A percentile compares a stretch with the other conserved stretches of the same genome.
Conservation (phyloP, 495 filamentous ascomycete species). For the Cercophora sp. region DNA sequence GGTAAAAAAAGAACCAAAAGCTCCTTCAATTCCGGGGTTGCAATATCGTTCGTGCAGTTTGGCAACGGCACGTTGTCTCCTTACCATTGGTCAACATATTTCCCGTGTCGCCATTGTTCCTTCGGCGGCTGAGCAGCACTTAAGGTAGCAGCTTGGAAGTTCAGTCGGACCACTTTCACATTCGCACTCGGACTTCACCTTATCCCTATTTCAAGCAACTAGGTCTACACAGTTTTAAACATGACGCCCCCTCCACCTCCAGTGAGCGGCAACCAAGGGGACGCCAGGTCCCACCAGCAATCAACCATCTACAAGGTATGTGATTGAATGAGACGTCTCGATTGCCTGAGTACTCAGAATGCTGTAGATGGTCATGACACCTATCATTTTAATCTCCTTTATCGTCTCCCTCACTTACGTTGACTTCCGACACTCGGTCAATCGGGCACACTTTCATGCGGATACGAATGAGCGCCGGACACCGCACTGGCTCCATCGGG, state of each 20-base stretch:
- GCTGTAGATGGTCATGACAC: conserved; percentile 45
- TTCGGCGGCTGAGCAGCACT: too few relatives aligned
- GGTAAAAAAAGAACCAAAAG: too few relatives aligned
- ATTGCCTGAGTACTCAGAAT: too few relatives aligned
- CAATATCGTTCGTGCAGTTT: too few relatives aligned
- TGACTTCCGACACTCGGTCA: conserved; percentile 40
- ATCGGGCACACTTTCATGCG: conserved; percentile 36
- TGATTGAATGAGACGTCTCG: too few relatives aligned
- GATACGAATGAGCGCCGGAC: conserved; percentile 20
- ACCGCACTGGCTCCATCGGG: conserved; percentile 37
- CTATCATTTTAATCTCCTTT: conserved; percentile 48
- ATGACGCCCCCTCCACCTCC: neutral
- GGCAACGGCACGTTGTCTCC: too few relatives aligned
- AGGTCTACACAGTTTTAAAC: too few relatives aligned
- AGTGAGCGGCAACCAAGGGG: neutral
- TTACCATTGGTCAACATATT: too few relatives aligned
- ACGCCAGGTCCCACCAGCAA: conserved; percentile 19
- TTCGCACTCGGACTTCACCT: neutral
- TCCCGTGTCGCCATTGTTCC: too few relatives aligned
- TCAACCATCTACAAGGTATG: conserved; percentile 35
- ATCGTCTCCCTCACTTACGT: conserved; percentile 48
- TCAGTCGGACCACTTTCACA: too few relatives aligned
- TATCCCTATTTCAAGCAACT: conserved; percentile 1
- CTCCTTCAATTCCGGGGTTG: too few relatives aligned
- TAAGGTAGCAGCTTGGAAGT: too few relatives aligned